Base-by-base conservation (phyloP, 768 basidiomycete species). In the Antrodiella citrinella region DNA sequence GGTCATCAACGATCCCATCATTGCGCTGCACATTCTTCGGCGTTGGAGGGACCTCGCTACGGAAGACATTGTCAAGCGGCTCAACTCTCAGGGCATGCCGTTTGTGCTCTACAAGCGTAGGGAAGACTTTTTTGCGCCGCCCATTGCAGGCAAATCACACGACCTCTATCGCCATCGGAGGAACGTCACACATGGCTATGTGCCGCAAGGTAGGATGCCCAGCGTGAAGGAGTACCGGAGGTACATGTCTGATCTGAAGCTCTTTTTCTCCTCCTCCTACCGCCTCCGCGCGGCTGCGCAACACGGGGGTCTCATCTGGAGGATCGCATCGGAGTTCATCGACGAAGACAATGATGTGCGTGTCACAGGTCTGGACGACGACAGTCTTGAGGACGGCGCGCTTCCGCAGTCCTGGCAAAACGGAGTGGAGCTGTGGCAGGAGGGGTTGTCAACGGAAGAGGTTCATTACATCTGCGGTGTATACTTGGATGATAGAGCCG, bases 241-340 rank as follows among this genome's bases (percentile, higher is more conserved):
- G 30, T 35, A 35, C 30, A 35, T 35, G 30, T 7, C 30, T 7
- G 7, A 15, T 35, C 30, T 35, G 30, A 7, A 15, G 30, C 7
- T 7, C 7, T 35, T 35, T 15, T 35, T 35, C 15, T 7, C 30
- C 7, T 7, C 15, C 30, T 7, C 7, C 7, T 35, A 7, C 30
- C 30, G 30, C 15, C 30, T 35, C 15, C 41, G 50, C 19, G 49
- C 51, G 4, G 51, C 51, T 18, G 11, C 48, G 7, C 41, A 44
- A 18, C 47, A 43, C 15, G 51, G 51, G 15, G 47, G 51, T 5
- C 11, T 52, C n/a, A 21, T 52, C 43, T 48, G 47, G 47, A 41
- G 47, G 3, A 13, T 52, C n/a, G 47, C 47, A 12, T 35, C 45
- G 19, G 47, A 52, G 44, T 9, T 52, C 24, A n/a, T 49, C 19